Base-by-base conservation (phyloP, 192 early-diverging fungal species). In the Allomyces arbusculus region DNA sequence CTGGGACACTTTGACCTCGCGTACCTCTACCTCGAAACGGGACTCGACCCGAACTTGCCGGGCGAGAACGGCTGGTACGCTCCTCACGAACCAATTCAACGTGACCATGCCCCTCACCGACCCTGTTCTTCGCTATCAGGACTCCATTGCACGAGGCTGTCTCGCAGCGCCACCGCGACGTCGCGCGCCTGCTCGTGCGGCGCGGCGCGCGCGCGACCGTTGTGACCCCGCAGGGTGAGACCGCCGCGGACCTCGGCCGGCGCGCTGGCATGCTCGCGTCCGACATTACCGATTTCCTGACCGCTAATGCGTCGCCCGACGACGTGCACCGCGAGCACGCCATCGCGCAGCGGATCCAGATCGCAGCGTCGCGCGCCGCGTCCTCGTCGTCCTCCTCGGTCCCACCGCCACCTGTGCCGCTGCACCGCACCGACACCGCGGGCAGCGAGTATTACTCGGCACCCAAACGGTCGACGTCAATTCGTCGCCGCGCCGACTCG, bases 1-100 rank as follows among this genome's bases (percentile, higher is more conserved):
- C 14, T 44, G 26, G 64, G 64, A 12, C 10, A n/a, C 11, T n/a
- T 43, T 20, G 64, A 65, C n/a, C 23, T 65, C 20, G 64, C 26
- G 23, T 23, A 19, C 14, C 20, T 65, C 11, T 65, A 65, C 44
- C 44, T 44, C 12, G 64, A 65, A 22, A 44, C 28, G 23, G 23
- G 16, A 16, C 16, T 65, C 23, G 64, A 65, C 22, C 16, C 28
- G 33, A 65, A 65, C 44, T n/a, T 24, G 40, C 26, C 33, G 14
- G 64, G 64, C 40, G 64, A 65, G 19, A 65, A 65, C 40, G 64
- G 64, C 23, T 58, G 50, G 50, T 20, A 14, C 16, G 50, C 12
- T 14, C 7, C 33, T 8, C 33, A 7, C 33, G 33, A 7, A 7
- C 5, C 7, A 28, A 28, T 0, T 40, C 33, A 8, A 40, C 33